Evolutionary conservation across 23 red algal genomes (phyloP).

Genomic region (Chondrus crispus): DNA sequence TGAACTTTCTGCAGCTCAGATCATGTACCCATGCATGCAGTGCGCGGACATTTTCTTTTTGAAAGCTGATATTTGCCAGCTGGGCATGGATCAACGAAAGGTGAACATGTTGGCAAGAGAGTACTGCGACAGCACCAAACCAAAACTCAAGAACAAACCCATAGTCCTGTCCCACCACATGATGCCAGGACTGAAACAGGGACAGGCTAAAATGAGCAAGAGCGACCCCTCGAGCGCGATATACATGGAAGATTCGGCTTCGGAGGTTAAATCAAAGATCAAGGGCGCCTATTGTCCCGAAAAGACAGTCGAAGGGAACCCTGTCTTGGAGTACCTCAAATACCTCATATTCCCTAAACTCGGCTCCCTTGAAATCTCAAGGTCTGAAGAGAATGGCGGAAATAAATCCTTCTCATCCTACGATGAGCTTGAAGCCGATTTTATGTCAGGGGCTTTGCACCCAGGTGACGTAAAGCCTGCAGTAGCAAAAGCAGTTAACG

Average conservation of each 20-base stretch:
- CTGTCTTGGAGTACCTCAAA: slow-evolving; percentile 88
- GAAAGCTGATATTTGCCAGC: slow-evolving; percentile 95
- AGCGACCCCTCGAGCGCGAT: slow-evolving; percentile 94
- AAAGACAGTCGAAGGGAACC: slow-evolving; percentile 75
- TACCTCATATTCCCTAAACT: slow-evolving; percentile 79
- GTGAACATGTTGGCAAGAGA: slow-evolving; percentile 99
- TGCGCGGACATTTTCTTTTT: slow-evolving; percentile 99
- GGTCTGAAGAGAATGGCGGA: slow-evolving; percentile 85
- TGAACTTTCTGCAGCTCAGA: slow-evolving; percentile 95
- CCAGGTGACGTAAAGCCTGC: slow-evolving; percentile 95
- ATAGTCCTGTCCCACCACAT: slow-evolving; percentile 98
- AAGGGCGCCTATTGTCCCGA: slow-evolving; percentile 94
- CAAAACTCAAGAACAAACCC: slow-evolving; percentile 93
- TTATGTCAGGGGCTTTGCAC: slow-evolving; percentile 73
- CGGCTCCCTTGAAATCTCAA: slow-evolving; percentile 28
- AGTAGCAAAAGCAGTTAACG: slow-evolving; percentile 79
- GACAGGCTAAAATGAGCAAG: slow-evolving; percentile 99
- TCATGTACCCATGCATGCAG: slow-evolving; percentile 99
- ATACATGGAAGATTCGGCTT: slow-evolving; percentile 96
- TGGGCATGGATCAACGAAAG: slow-evolving; percentile 98
- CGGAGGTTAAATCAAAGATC: slow-evolving; percentile 93
- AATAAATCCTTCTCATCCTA: slow-evolving; percentile 40
- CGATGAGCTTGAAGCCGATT: slow-evolving; percentile 66
- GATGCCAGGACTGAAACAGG: slow-evolving; percentile 96
- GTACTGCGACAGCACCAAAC: slow-evolving; percentile 90